phyloP scores from a whole-genome alignment of 495 filamentous ascomycete genomes.

The Xylaria longipes region DNA sequence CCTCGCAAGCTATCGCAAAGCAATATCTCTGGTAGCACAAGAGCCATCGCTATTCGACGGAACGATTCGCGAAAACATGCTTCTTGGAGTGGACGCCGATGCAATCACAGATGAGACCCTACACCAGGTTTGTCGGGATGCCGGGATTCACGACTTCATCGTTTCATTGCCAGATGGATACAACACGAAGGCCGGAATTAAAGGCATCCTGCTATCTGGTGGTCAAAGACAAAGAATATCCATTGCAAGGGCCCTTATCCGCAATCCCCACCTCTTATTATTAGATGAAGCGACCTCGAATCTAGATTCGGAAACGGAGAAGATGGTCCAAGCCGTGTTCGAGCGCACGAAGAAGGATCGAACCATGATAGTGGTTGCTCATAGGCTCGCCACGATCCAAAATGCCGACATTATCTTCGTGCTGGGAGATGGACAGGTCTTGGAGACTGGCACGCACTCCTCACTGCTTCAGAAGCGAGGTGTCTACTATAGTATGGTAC shows the following conservation, averaged over 20 bases:
- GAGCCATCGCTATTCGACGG: constrained; percentile 68
- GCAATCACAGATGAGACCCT: constrained; percentile 49
- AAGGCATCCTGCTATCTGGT: constrained; percentile 72
- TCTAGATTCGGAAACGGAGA: constrained; percentile 78
- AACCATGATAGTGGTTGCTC: constrained; percentile 81
- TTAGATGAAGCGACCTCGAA: constrained; percentile 83
- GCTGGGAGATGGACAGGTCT: constrained; percentile 57
- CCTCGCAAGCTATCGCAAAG: constrained; percentile 60
- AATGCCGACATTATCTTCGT: constrained; percentile 66
- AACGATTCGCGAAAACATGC: constrained; percentile 65
- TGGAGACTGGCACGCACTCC: constrained; percentile 60
- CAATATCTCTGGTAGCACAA: constrained; percentile 64
- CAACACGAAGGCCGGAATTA: constrained; percentile 66
- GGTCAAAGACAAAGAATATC: constrained; percentile 80
- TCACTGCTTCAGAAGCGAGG: constrained; percentile 56
- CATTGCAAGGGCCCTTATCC: constrained; percentile 77
- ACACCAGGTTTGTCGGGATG: constrained; percentile 58
- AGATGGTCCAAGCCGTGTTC: constrained; percentile 73
- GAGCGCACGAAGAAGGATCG: constrained; percentile 66
- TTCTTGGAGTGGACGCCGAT: constrained; percentile 57
- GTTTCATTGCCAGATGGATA: constrained; percentile 64
- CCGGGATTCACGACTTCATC: constrained; percentile 66
- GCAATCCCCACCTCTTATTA: constrained; percentile 73
- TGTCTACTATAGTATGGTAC: constrained; percentile 63
- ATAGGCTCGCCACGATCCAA: constrained; percentile 63